Percentiles rank a stretch among this genome's conserved stretches.
Evolutionary conservation across 192 early-diverging fungal species (phyloP).

Genomic region (Lobosporangium transversale): DNA sequence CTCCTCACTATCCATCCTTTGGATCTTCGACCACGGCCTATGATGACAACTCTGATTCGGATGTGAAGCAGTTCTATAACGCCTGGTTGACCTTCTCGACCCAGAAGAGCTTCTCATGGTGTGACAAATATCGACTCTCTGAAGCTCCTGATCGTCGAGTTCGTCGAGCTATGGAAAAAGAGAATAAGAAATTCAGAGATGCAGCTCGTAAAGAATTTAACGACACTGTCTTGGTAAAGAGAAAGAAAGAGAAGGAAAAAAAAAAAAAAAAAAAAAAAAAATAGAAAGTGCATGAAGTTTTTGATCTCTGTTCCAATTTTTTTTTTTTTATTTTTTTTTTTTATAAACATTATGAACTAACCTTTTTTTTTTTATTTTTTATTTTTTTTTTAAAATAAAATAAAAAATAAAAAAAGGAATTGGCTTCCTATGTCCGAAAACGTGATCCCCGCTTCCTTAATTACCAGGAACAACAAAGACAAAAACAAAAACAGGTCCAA

Average conservation of each 20-base stretch:
- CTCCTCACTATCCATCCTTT: conserved; percentile 66
- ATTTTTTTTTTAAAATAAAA: conserved; percentile 5
- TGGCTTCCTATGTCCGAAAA: conserved; percentile 83
- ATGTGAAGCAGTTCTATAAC: conserved; percentile 78
- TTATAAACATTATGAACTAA: neutral
- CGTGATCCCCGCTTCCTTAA: conserved; percentile 91
- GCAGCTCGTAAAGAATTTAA: conserved; percentile 77
- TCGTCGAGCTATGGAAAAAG: conserved; percentile 88
- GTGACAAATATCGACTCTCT: conserved; percentile 84
- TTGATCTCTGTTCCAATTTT: neutral
- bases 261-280: neutral
- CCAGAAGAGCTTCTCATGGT: conserved; percentile 93
- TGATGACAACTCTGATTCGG: conserved; percentile 66
- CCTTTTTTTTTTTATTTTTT: conserved; percentile 2
- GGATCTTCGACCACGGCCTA: conserved; percentile 73
- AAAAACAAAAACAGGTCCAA: conserved; percentile 62
- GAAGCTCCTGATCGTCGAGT: conserved; percentile 86
- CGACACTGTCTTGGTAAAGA: conserved; percentile 71
- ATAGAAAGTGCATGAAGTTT: neutral
- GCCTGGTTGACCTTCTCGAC: conserved; percentile 85
- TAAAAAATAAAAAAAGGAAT: too few relatives aligned
- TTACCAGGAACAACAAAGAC: conserved; percentile 64
- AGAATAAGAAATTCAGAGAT: conserved; percentile 89
- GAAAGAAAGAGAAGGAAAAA: neutral
- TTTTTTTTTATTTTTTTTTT: conserved; percentile 7